Evolutionary conservation across 345 rosid genomes (phyloP).

Genomic region (Citrus sp.): DNA sequence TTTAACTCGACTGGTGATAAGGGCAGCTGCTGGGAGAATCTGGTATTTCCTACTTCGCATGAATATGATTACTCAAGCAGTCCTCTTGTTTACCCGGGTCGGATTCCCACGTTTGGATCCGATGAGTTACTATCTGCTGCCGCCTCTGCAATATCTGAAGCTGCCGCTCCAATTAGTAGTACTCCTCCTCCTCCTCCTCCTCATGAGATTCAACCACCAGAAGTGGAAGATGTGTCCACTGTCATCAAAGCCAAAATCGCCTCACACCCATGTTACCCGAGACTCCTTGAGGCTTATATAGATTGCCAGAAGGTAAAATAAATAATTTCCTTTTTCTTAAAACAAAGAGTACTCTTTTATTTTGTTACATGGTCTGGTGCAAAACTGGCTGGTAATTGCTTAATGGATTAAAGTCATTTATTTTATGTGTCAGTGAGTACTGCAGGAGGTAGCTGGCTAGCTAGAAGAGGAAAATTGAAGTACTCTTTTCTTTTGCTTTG

Average conservation of each 20-base stretch:
- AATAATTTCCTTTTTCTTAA: not conserved
- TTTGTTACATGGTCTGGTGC: not conserved
- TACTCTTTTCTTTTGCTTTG: constrained; percentile 1
- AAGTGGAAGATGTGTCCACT: constrained; percentile 34
- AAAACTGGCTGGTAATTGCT: not conserved
- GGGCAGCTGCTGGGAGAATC: constrained; percentile 33
- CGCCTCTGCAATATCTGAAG: constrained; percentile 55
- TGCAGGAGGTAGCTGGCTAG: constrained; percentile 6
- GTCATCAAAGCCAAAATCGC: constrained; percentile 75
- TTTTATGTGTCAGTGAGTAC: constrained; percentile 9
- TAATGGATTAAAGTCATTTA: not conserved
- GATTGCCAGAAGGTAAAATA: constrained; percentile 90
- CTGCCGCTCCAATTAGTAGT: constrained; percentile 38
- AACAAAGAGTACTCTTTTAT: not conserved
- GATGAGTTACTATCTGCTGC: constrained; percentile 57
- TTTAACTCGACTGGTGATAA: constrained; percentile 40
- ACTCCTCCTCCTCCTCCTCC: not conserved
- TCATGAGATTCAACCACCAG: constrained; percentile 40
- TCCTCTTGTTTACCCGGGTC: constrained; percentile 31
- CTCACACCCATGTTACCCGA: constrained; percentile 80
- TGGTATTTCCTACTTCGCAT: constrained; percentile 38
- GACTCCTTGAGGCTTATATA: constrained; percentile 77
- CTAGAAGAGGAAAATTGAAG: constrained; percentile 19
- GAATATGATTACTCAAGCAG: constrained; percentile 34
- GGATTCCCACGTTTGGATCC: constrained; percentile 62